Evolutionary conservation across 2,329 filamentous ascomycete species (phyloP).

Genomic region (Fusarium sp.): DNA sequence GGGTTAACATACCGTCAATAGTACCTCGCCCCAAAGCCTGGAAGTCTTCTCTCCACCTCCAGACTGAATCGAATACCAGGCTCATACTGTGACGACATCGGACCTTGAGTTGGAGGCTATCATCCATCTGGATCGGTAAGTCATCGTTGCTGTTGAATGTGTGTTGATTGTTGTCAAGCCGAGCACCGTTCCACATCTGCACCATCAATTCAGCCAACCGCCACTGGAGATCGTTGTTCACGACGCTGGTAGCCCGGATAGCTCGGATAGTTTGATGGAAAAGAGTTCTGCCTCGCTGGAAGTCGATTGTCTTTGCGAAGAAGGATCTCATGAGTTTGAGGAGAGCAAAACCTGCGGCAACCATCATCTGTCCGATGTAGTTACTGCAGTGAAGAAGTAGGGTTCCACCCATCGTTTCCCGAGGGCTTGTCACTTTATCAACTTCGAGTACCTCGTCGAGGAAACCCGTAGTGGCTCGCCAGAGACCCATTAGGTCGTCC

Average conservation of each 20-base stretch:
- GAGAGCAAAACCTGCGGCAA: slow-evolving; percentile 83
- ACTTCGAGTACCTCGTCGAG: slow-evolving; percentile 75
- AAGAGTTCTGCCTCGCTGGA: slow-evolving; percentile 74
- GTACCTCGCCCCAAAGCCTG: slow-evolving; percentile 78
- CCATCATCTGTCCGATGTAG: slow-evolving; percentile 88
- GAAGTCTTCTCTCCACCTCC: slow-evolving; percentile 87
- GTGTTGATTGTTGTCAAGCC: slow-evolving; percentile 64
- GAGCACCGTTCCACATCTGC: slow-evolving; percentile 85
- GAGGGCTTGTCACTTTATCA: slow-evolving; percentile 63
- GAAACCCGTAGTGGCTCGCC: slow-evolving; percentile 79
- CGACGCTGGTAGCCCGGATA: slow-evolving; percentile 80
- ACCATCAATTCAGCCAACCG: slow-evolving; percentile 87
- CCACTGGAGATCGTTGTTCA: slow-evolving; percentile 84
- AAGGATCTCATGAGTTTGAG: slow-evolving; percentile 84
- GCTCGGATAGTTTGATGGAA: slow-evolving; percentile 80
- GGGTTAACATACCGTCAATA: slow-evolving; percentile 74
- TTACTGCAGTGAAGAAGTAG: slow-evolving; percentile 78
- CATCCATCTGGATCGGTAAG: slow-evolving; percentile 70
- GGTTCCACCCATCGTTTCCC: slow-evolving; percentile 63
- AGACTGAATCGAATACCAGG: slow-evolving; percentile 86
- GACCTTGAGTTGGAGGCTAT: slow-evolving; percentile 84
- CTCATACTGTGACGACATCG: slow-evolving; percentile 88
- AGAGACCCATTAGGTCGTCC: slow-evolving; percentile 82
- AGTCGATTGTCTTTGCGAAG: slow-evolving; percentile 81
- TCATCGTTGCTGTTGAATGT: slow-evolving; percentile 65